These are phyloP conservation scores for Lophium mytilinum DNA, from an alignment of 495 filamentous ascomycete species.

Conservation along the genomic window DNA sequence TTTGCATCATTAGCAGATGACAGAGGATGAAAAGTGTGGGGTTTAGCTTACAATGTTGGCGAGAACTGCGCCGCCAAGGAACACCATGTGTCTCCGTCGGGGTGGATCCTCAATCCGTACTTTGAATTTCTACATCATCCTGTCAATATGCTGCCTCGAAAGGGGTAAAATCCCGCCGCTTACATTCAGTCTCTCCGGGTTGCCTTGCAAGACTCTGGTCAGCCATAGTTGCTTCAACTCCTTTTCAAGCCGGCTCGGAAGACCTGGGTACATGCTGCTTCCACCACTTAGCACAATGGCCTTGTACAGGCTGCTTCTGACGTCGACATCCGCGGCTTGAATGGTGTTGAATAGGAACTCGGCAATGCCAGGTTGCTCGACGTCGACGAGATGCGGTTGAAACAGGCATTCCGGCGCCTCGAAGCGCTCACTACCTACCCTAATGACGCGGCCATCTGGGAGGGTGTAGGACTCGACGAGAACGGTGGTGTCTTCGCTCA, in stretches of 20 bases:
- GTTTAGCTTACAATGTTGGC: slow-evolving; percentile 67
- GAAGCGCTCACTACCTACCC: slow-evolving; percentile 92
- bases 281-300: slow-evolving; percentile 94
- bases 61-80: slow-evolving; percentile 91
- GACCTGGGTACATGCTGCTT: slow-evolving; percentile 95
- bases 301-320: slow-evolving; percentile 87
- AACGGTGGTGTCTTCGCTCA: slow-evolving; percentile 96
- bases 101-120: slow-evolving; percentile 97
- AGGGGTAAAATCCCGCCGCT: slow-evolving; percentile 21
- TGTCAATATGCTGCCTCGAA: too few relatives aligned
- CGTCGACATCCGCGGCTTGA: slow-evolving; percentile 89
- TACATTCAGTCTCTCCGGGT: slow-evolving; percentile 83
- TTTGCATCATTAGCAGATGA: slow-evolving; percentile 26
- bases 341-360: slow-evolving; percentile 99
- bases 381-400: slow-evolving; percentile 96
- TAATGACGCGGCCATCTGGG: slow-evolving; percentile 90
- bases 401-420: slow-evolving; percentile 98
- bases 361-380: slow-evolving; percentile 92
- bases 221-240: slow-evolving; percentile 98
- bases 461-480: slow-evolving; percentile 96
- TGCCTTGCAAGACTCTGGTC: slow-evolving; percentile 76
- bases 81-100: slow-evolving; percentile 95
- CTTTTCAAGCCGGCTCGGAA: slow-evolving; percentile 92
- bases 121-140: slow-evolving; percentile 76
- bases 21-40: background rate